phyloP scores from a whole-genome alignment of 805 yeast genomes.

The Wickerhamiella brachini region DNA sequence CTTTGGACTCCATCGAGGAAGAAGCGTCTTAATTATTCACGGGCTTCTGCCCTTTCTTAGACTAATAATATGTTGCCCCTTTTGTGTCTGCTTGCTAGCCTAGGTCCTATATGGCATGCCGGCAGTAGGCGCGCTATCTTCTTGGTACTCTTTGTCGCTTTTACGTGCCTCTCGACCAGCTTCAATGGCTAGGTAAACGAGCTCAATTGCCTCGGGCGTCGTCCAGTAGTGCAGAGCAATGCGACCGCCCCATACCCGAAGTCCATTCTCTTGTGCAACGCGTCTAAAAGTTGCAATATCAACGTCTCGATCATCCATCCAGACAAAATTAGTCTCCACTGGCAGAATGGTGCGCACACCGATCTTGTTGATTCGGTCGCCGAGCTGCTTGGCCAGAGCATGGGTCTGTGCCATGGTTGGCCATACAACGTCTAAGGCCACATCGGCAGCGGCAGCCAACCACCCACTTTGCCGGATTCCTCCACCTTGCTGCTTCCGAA shows the following conservation, averaged over 20 bases:
- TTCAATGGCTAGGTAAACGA: background rate
- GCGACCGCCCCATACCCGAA: constrained; percentile 59
- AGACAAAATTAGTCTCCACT: constrained; percentile 72
- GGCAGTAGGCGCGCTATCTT: background rate
- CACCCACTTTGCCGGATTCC: constrained; percentile 84
- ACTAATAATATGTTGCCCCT: too few species aligned
- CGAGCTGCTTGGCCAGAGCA: constrained; percentile 37
- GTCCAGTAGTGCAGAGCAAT: constrained; percentile 70
- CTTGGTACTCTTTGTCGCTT: background rate
- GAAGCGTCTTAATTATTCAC: constrained; percentile 1
- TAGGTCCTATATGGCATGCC: background rate
- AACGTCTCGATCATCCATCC: constrained; percentile 50
- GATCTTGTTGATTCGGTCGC: constrained; percentile 18
- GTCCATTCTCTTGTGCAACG: constrained; percentile 43
- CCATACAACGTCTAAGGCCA: constrained; percentile 64
- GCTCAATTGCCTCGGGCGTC: constrained; percentile 38
- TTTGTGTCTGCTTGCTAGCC: too few species aligned
- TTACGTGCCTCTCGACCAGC: background rate
- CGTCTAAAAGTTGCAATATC: constrained; percentile 41
- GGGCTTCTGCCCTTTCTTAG: too few species aligned
- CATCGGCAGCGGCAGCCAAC: constrained; percentile 65
- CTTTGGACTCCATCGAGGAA: constrained; percentile 4
- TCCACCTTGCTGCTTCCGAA: constrained; percentile 86
- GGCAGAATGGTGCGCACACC: constrained; percentile 58
- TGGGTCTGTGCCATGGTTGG: constrained; percentile 39